A percentile compares a stretch with the other conserved stretches of the same genome.
phyloP scores from a whole-genome alignment of 1,284 basidiomycete species.

The Apiotrichum laibachii region DNA sequence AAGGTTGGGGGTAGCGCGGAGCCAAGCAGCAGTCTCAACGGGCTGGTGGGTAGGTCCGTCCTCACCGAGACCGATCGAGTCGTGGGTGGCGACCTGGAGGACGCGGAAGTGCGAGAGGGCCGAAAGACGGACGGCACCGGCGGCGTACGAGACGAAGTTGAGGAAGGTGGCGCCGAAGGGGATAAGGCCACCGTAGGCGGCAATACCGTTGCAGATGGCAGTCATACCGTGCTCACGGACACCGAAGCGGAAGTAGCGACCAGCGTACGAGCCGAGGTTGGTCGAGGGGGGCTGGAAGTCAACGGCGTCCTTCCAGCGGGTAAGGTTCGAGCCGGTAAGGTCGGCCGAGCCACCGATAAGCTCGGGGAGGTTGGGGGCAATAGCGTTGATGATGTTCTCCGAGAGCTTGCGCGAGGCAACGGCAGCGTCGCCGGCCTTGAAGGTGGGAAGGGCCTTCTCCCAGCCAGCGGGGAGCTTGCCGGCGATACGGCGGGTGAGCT shows the following conservation, averaged over 20 bases:
- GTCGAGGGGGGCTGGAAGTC: constrained; percentile 93
- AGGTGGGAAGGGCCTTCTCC: constrained; percentile 78
- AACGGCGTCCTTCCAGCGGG: constrained; percentile 68
- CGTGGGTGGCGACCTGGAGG: constrained; percentile 69
- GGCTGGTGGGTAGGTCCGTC: constrained; percentile 69
- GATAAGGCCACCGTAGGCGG: constrained; percentile 76
- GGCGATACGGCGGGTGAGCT: constrained; percentile 77
- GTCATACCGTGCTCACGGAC: constrained; percentile 97
- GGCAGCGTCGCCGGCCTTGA: constrained; percentile 72
- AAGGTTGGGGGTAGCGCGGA: constrained; percentile 76
- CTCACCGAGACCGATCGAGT: constrained; percentile 85
- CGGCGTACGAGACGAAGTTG: constrained; percentile 94
- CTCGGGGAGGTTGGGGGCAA: constrained; percentile 75
- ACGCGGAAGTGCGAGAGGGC: constrained; percentile 86
- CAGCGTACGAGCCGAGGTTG: constrained; percentile 76
- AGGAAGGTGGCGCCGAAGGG: constrained; percentile 86
- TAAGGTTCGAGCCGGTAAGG: constrained; percentile 88
- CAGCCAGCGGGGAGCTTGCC: constrained; percentile 80
- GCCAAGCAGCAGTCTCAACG: constrained; percentile 79
- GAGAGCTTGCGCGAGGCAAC: constrained; percentile 90
- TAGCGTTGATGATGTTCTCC: constrained; percentile 77
- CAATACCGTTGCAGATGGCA: constrained; percentile 86
- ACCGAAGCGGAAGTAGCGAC: constrained; percentile 92
- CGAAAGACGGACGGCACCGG: constrained; percentile 83
- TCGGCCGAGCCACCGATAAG: constrained; percentile 87